Evolutionary conservation across 805 yeast species (phyloP).

Genomic region (Lipomyces starkeyi): DNA sequence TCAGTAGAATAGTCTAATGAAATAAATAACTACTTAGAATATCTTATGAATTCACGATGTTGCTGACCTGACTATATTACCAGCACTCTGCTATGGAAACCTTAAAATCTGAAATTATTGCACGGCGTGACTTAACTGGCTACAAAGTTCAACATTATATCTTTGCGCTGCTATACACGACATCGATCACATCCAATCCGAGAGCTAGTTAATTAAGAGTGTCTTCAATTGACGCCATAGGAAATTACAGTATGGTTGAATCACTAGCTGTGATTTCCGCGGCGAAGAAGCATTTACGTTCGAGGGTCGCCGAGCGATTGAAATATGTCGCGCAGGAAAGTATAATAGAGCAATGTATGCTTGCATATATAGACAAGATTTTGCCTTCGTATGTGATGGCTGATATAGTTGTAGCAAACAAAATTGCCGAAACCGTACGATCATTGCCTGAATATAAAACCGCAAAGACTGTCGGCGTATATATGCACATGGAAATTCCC

Average conservation of each 20-base stretch:
- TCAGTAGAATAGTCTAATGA: too few species aligned
- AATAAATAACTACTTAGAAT: too few species aligned
- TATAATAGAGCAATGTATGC: constrained; percentile 19
- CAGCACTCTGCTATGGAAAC: too few species aligned
- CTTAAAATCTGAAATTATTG: too few species aligned
- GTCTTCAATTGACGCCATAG: background rate
- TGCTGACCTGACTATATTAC: too few species aligned
- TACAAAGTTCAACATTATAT: too few species aligned
- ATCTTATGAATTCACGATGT: too few species aligned
- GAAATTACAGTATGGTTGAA: background rate
- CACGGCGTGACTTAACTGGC: too few species aligned
- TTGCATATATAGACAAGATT: background rate
- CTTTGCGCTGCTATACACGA: too few species aligned
- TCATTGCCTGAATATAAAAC: constrained; percentile 49
- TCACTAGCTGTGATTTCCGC: background rate
- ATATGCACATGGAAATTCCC: constrained; percentile 71
- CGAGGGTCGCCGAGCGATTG: constrained; percentile 11
- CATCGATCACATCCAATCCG: too few species aligned
- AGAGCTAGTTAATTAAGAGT: too few species aligned
- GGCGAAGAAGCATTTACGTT: constrained; percentile 18
- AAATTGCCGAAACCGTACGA: constrained; percentile 40
- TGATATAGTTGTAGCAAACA: constrained; percentile 15
- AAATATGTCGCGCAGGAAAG: constrained; percentile 9
- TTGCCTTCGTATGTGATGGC: too few species aligned
- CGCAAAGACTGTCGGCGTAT: constrained; percentile 65